Conservation (phyloP, 768 basidiomycete species). For the Boletus vermiculosoides region DNA sequence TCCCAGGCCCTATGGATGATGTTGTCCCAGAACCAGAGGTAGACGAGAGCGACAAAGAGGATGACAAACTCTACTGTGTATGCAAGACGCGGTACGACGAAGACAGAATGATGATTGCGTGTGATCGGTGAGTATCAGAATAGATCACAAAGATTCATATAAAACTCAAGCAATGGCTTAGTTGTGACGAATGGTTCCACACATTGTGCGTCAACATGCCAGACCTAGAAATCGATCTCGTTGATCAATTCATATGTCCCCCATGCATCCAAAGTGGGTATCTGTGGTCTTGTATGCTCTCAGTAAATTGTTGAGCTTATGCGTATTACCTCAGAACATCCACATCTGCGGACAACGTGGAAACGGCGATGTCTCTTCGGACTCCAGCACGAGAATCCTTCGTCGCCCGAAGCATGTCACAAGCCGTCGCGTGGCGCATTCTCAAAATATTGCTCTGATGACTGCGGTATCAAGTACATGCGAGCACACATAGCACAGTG, state of each 20-base stretch:
- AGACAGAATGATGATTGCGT: constrained; percentile 89
- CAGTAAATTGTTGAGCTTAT: not conserved
- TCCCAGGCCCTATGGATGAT: constrained; percentile 49
- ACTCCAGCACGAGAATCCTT: constrained; percentile 58
- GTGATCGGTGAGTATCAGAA: constrained; percentile 65
- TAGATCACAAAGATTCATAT: not conserved
- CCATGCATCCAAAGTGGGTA: constrained; percentile 70
- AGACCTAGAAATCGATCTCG: constrained; percentile 79
- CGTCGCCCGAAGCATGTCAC: constrained; percentile 68
- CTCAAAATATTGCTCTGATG: constrained; percentile 91
- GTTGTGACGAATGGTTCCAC: constrained; percentile 96
- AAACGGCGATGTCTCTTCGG: constrained; percentile 77
- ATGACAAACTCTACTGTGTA: constrained; percentile 78
- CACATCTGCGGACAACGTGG: constrained; percentile 70
- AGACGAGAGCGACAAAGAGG: constrained; percentile 42
- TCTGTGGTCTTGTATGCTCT: not conserved
- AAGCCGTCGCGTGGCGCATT: constrained; percentile 77
- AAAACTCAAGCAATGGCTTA: constrained; percentile 26
- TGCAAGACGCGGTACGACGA: constrained; percentile 88
- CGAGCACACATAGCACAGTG: constrained; percentile 60
- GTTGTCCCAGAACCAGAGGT: constrained; percentile 48
- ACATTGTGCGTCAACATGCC: constrained; percentile 80
- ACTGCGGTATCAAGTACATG: constrained; percentile 79
- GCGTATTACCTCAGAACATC: constrained; percentile 46
- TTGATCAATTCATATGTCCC: constrained; percentile 92